Evolutionary conservation across 2,329 filamentous ascomycete species (phyloP), one percentile per base, ranked within the genome.

Genomic region (Talaromyces verruculosus): DNA sequence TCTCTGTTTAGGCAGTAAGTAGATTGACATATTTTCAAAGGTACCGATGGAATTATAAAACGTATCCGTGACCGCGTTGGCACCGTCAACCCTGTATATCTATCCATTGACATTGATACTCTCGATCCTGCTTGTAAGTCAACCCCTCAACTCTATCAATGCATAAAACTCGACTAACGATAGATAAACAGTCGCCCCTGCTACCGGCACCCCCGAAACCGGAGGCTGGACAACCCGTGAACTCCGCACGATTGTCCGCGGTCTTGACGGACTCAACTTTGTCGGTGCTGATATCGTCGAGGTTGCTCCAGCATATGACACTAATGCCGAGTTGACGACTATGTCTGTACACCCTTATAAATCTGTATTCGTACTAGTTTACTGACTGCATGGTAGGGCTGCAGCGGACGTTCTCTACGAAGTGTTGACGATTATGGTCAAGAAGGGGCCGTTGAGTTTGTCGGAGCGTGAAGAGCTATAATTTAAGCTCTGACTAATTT

Each of bases 31-130:
- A 7, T 35, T 35, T 11, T 3, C 8, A 35, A 11, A 35, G 33
- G 88, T 33, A 86, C 85, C 33, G 85, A 87, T 0, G 91, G 91
- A 4, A 93, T 96, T 74, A 90, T 94, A 75, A 87, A 90, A 78
- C 89, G 87, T 75, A 95, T 96, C 73, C 80, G 87, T 51, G 88
- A 91, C 3, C 84, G 91, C 28, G 90, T 96, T 19, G 91, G 91
- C 33, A 66, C 64, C 8, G 83, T 84, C 63, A 88, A 88, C 67
- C 91, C 91, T 0, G 90, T 95, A 0, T 96, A 96, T 74, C 79
- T 96, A 37, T 91, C 87, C 6, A 89, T 96, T 57, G 93, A 97
- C 74, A 96, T 96, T 71, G 92, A 96, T 74, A 93, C 91, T 0
- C 82, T 96, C 3, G 92, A 96, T 75, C 92, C 93, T 7, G 91